Evolutionary conservation across 495 filamentous ascomycete species (phyloP), one percentile per base, ranked within the genome.

Genomic region (Durotheca rogersii): DNA sequence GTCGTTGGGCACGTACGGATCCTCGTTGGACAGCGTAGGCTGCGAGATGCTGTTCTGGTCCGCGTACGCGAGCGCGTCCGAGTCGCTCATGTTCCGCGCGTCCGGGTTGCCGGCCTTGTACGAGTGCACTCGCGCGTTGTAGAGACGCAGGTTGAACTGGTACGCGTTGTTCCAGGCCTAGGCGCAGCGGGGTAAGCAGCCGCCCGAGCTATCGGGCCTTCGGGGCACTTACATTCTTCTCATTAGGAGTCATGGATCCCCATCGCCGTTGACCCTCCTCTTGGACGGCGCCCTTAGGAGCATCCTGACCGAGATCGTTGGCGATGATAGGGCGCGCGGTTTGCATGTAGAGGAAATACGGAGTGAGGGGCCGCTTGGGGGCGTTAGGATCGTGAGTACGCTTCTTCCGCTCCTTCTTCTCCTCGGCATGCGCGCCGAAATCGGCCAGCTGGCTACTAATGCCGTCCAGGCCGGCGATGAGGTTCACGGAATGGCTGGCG

Each of bases 321-420:
- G 83, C 83, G 53, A 97, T 90, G 61, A 81, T 80, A 14, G 78
- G 69, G 19, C 93, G 86, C 34, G 89, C 90, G 25, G 82, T 82
- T 59, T 93, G 83, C 76, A 93, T 89, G 73, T 87, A 97, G 25
- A 96, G 73, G 75, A 98, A 95, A 72, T 90, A 96, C 0, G 93
- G 90, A 12, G 93, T 96, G 53, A 96, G 66, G 15, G 93, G 89
- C 12, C 90, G 81, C 79, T 96, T 96, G 40, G 93, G 93, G 9
- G 90, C 89, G 65, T 95, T 94, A 48, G 92, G 92, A 67, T 98
- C 94, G 56, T 84, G 86, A 32, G 79, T 82, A 51, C 88, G 85
- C 81, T 91, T 93, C 75, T 88, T 88, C 66, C 89, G 88, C 75
- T 87, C 88, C 76, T 85, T 89, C 71, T 84, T 85, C 63, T 80